These are phyloP conservation scores for Thozetella sp. DNA, from an alignment of 495 filamentous ascomycete genomes.

Conservation along the genomic window DNA sequence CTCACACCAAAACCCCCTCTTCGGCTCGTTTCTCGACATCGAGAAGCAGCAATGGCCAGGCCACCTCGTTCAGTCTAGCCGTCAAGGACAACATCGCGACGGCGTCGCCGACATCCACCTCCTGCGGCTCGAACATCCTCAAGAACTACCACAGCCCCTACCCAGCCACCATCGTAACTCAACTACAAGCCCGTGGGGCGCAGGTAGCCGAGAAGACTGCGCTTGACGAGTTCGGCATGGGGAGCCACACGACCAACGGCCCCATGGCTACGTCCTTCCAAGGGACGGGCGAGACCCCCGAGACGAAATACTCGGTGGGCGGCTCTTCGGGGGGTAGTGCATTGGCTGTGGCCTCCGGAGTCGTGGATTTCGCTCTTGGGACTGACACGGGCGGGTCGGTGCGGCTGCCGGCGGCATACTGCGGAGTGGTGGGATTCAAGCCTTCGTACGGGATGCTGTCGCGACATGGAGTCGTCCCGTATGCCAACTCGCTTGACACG, in stretches of 20 bases:
- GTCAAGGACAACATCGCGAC: conserved; percentile 94
- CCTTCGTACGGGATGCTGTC: conserved; percentile 73
- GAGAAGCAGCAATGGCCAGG: neutral
- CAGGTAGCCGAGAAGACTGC: conserved; percentile 80
- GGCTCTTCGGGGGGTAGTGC: conserved; percentile 96
- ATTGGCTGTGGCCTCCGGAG: conserved; percentile 72
- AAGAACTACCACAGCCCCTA: conserved; percentile 73
- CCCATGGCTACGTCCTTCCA: conserved; percentile 65
- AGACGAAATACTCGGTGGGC: conserved; percentile 75
- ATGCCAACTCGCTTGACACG: conserved; percentile 95
- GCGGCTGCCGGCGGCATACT: conserved; percentile 89
- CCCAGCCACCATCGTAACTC: conserved; percentile 76
- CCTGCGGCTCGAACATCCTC: conserved; percentile 81
- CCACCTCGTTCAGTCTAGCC: conserved; percentile 48
- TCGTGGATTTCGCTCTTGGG: conserved; percentile 79
- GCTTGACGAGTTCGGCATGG: conserved; percentile 98
- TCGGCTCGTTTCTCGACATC: neutral
- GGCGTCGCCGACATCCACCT: conserved; percentile 58
- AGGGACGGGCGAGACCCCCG: conserved; percentile 49
- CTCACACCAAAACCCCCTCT: neutral
- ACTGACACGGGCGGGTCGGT: conserved; percentile 97
- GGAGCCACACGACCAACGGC: conserved; percentile 82
- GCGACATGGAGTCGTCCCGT: conserved; percentile 88
- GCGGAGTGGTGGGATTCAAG: conserved; percentile 87
- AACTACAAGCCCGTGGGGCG: conserved; percentile 66